Evolutionary conservation across 2,329 filamentous ascomycete genomes (phyloP), one percentile per base, ranked within the genome.

Genomic region (Penicillium paneum): DNA sequence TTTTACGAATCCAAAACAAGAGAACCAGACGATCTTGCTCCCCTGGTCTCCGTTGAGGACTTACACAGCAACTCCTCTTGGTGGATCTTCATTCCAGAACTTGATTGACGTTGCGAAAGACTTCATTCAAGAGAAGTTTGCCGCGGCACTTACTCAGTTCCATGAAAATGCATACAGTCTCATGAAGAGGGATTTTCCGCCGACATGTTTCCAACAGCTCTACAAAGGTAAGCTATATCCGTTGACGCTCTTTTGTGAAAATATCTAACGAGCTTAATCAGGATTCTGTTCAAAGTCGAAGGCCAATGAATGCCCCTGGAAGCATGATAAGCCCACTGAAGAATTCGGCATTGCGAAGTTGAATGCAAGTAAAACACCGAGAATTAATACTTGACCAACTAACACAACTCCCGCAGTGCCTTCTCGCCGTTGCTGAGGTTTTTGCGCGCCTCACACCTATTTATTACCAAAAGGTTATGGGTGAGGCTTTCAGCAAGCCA

Each of bases 1-100:
- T 8, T 55, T 49, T 8, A 48, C 34, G 13, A 31, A 49, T 10
- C 52, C 52, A 13, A 52, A 54, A 13, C 51, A 50, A 32, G 17
- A 45, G 17, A 40, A 2, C 1, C 24, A 45, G 24, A 24, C 47
- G 11, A 39, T 44, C 8, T 15, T 57, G 29, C 52, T 55, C 32
- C 39, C 34, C 13, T 57, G 55, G 55, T 57, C 55, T 12, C 47
- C 55, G 3, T 6, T 57, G 28, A 52, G 21, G 8, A 12, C 15
- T 17, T 29, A 19, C n/a, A 29, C 32, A 19, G 12, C 8, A 8
- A 31, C 26, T 3, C 10, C 24, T 36, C 13, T 29, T n/a, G 44
- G 43, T 15, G 44, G 15, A 4, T 36, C 21, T 17, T 49, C 48
- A 15, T 29, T 24, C 8, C 39, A 45, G 8, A 26, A 21, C 8